Conservation (phyloP, 1,284 basidiomycete species). For the Microbotryum saponariae region DNA sequence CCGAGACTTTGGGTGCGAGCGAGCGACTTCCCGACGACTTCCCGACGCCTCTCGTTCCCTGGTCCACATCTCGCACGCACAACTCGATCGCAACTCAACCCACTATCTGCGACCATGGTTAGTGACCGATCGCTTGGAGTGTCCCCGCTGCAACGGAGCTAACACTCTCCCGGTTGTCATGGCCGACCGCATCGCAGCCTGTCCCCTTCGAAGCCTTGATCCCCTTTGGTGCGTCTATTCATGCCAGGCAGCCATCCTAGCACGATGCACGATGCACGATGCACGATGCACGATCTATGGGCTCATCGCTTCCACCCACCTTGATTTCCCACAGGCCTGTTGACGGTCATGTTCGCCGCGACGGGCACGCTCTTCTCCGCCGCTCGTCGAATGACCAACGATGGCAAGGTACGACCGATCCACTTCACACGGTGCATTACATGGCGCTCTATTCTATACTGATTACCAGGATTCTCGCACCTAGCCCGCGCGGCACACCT, state of each 20-base stretch:
- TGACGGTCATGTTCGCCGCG: constrained; percentile 79
- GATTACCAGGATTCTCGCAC: not conserved
- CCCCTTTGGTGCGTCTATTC: constrained; percentile 62
- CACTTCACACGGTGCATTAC: not conserved
- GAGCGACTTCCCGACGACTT: too few species aligned
- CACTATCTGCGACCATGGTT: not conserved
- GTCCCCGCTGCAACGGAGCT: not conserved
- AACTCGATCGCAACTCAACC: not conserved
- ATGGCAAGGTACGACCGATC: constrained; percentile 64
- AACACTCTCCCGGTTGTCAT: not conserved
- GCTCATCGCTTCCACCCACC: not conserved
- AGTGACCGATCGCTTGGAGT: not conserved
- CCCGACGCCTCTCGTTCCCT: too few species aligned
- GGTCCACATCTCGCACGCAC: too few species aligned
- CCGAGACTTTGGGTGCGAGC: too few species aligned
- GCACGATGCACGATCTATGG: not conserved
- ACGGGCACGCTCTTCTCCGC: constrained; percentile 76
- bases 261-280: too few species aligned
- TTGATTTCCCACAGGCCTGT: constrained; percentile 52
- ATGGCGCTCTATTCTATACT: not conserved
- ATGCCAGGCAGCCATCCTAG: constrained; percentile 2
- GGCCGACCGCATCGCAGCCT: constrained; percentile 47
- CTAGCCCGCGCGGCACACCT: constrained; percentile 70
- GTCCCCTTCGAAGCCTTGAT: constrained; percentile 91
- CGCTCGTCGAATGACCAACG: constrained; percentile 69